Base-by-base conservation (phyloP, 371 early-diverging fungal species). In the Haplosporangium sp. region DNA sequence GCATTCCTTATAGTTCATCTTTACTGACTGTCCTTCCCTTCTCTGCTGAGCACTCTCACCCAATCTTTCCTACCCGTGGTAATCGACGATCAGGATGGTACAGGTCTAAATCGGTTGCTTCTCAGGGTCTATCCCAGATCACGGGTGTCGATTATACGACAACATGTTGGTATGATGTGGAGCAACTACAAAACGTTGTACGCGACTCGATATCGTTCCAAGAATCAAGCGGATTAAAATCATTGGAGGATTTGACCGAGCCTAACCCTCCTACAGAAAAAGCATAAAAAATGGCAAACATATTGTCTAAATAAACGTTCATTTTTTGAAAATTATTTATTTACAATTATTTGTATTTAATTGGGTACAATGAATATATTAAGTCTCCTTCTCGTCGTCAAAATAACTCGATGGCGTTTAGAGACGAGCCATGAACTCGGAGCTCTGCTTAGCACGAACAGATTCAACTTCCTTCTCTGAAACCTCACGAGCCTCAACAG, bases 401-500 rank as follows among this genome's bases (percentile, higher is more conserved):
- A 27, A 27, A 27, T 15, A n/a, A 50, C 10, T 45, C 15, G 52
- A 20, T 17, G 55, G 34, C 44, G 37, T 11, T 82, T 83, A 83
- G 59, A 83, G 83, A 27, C 74, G 83, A 57, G 83, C 77, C 74
- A 77, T 84, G 78, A 68, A 86, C 86, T 83, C 86, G 63, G 74
- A 84, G 83, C 61, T 79, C 73, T 66, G 65, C 71, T 86, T 88
- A 9, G 89, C 74, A 17, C 84, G 83, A 11, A 92, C 93, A 67
- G 87, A 88, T 44, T 77, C 74, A 44, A 90, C 87, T n/a, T 92
- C 90, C 61, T 85, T 87, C 42, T 90, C 85, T 15, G 86, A 86
- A 50, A 93, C 85, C 39, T 77, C 77, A 34, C 91, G 87, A 38
- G 88, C 89, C 84, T 92, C 92, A 45, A 85, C 78, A 48, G 92